Conservation (phyloP, 202 grass and related monocot genomes). For the Carex sylvatica region DNA sequence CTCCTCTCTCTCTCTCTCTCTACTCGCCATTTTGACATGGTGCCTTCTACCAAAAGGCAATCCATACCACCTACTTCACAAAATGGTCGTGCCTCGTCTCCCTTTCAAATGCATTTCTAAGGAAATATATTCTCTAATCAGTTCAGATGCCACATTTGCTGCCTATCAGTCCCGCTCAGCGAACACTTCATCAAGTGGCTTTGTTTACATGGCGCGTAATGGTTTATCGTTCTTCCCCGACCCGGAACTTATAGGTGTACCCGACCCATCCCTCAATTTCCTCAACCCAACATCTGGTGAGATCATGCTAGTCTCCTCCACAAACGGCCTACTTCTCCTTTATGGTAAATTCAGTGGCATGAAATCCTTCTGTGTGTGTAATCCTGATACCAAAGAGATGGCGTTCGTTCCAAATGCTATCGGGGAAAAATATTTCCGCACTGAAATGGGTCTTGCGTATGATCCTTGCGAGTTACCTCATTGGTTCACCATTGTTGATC, state of each 20-base stretch:
- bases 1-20: background rate
- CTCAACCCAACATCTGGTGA: background rate
- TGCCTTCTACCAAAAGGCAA: background rate
- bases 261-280: slow-evolving; percentile 5
- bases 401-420: background rate
- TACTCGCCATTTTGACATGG: background rate
- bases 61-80: background rate
- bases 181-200: background rate
- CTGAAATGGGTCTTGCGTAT: slow-evolving; percentile 1
- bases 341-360: background rate
- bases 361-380: background rate
- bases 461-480: background rate
- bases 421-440: background rate
- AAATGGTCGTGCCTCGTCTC: background rate
- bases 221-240: slow-evolving; percentile 11
- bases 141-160: background rate
- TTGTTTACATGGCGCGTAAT: background rate
- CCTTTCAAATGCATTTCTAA: slow-evolving; percentile 25
- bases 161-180: background rate
- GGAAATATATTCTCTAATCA: background rate
- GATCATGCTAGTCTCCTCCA: background rate
- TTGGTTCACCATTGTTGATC: background rate
- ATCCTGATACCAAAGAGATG: slow-evolving; percentile 5
- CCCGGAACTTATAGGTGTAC: background rate
- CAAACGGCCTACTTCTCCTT: background rate